These are phyloP conservation scores for Osmozyma mogii DNA, from an alignment of 805 yeast genomes.

Conservation along the genomic window DNA sequence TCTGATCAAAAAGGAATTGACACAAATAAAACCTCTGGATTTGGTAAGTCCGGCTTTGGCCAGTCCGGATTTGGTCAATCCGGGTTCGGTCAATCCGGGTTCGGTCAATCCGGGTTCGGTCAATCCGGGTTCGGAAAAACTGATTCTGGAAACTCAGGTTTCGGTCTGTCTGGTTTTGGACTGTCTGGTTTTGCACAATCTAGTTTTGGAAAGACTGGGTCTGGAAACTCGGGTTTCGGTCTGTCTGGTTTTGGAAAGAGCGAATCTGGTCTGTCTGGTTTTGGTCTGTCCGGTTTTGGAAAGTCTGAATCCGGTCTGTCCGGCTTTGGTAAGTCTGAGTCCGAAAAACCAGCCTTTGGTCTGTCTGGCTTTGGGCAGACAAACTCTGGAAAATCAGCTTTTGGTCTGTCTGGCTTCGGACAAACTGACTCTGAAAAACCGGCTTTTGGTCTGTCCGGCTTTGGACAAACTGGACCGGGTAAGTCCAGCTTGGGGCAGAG, in stretches of 20 bases:
- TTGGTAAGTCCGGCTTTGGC: constrained; percentile 6
- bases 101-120: constrained; percentile 1
- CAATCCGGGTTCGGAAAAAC: constrained; percentile 2
- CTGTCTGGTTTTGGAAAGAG: not conserved
- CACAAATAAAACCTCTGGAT: constrained; percentile 4
- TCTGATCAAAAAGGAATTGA: constrained; percentile 6
- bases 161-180: constrained; percentile 1
- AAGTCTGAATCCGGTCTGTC: constrained; percentile 1
- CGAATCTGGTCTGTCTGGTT: constrained; percentile 3
- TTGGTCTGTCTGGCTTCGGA: not conserved
- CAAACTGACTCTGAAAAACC: too few species aligned
- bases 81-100: not conserved
- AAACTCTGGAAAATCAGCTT: not conserved
- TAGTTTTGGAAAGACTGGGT: constrained; percentile 2
- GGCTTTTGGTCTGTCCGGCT: too few species aligned
- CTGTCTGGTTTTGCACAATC: constrained; percentile 1
- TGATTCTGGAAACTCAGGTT: not conserved
- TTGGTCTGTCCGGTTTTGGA: constrained; percentile 3
- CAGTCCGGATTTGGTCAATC: not conserved
- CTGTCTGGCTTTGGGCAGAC: too few species aligned
- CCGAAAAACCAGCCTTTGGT: too few species aligned
- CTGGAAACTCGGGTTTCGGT: constrained; percentile 1
- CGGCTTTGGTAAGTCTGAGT: not conserved
- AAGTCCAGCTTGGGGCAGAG: not conserved
- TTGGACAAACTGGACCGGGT: constrained; percentile 1